Evolutionary conservation across 2,329 filamentous ascomycete species (phyloP).

Genomic region (Pseudopithomyces maydicus): DNA sequence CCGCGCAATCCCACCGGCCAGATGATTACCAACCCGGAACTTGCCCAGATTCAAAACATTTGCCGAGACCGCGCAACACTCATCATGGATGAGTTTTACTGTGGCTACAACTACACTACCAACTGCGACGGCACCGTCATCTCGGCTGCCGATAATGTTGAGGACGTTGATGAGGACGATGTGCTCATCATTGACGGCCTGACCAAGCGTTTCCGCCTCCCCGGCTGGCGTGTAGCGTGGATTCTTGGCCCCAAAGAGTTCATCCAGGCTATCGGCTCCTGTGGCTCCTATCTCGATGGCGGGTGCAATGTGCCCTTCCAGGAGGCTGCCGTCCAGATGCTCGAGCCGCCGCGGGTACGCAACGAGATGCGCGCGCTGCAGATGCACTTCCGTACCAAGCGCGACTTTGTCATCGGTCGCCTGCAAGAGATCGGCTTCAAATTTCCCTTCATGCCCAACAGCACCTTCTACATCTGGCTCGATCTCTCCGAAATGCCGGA

Average conservation of each 20-base stretch:
- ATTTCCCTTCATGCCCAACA: conserved; percentile 79
- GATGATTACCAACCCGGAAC: conserved; percentile 81
- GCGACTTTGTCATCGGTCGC: conserved; percentile 84
- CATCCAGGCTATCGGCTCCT: conserved; percentile 89
- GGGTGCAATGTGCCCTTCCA: conserved; percentile 96
- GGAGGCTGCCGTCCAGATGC: conserved; percentile 88
- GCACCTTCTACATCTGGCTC: conserved; percentile 91
- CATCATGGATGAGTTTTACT: conserved; percentile 96
- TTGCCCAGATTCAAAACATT: conserved; percentile 90
- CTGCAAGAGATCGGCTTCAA: conserved; percentile 85
- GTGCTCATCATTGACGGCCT: conserved; percentile 94
- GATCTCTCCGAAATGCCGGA: conserved; percentile 69
- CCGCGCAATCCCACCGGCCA: conserved; percentile 92
- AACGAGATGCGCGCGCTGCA: conserved; percentile 90
- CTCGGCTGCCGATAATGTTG: conserved; percentile 85
- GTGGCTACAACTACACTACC: conserved; percentile 88
- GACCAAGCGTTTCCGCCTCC: conserved; percentile 94
- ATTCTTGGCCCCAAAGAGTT: conserved; percentile 96
- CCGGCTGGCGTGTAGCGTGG: conserved; percentile 97
- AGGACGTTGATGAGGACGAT: conserved; percentile 78
- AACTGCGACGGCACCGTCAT: conserved; percentile 90
- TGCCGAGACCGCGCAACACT: conserved; percentile 89
- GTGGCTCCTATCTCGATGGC: conserved; percentile 91
- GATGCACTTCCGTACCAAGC: conserved; percentile 87
- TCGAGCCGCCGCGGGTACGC: conserved; percentile 81